phyloP scores from a whole-genome alignment of 805 yeast genomes.

The Groenewaldozyma salmanticensis region DNA sequence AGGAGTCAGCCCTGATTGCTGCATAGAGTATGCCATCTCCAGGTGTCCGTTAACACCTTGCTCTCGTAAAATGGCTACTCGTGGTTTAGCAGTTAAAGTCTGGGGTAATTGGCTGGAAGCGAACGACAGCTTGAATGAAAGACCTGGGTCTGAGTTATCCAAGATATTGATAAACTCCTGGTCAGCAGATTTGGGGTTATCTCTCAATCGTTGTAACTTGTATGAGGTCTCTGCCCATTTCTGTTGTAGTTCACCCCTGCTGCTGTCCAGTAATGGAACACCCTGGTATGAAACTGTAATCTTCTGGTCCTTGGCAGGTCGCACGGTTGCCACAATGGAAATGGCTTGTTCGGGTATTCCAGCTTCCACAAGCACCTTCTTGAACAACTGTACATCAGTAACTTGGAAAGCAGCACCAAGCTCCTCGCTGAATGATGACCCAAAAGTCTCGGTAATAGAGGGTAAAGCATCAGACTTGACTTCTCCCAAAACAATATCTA shows the following conservation, averaged over 20 bases:
- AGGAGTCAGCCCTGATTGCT: conserved; percentile 89
- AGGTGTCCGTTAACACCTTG: conserved; percentile 98
- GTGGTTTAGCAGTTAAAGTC: conserved; percentile 43
- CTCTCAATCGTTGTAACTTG: conserved; percentile 83
- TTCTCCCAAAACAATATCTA: conserved; percentile 40
- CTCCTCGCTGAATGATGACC: conserved; percentile 80
- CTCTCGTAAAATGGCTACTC: conserved; percentile 92
- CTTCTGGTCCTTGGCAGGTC: conserved; percentile 38
- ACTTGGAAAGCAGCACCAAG: conserved; percentile 95
- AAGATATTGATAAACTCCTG: conserved; percentile 68
- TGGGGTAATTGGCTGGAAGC: conserved; percentile 14
- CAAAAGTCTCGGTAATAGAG: conserved; percentile 25
- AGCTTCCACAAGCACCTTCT: conserved; percentile 41
- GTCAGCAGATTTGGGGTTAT: conserved; percentile 82
- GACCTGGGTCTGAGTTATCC: conserved; percentile 86
- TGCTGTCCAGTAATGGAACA: conserved; percentile 35
- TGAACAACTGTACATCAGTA: conserved; percentile 46
- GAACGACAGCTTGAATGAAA: conserved; percentile 69
- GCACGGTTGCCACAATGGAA: conserved; percentile 55
- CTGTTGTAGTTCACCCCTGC: conserved; percentile 68
- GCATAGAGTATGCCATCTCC: conserved; percentile 97
- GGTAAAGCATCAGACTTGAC: conserved; percentile 26
- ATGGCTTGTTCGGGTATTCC: conserved; percentile 50
- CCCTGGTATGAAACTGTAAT: conserved; percentile 42
- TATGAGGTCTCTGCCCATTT: conserved; percentile 84